Evolutionary conservation across 257 asterid species (phyloP), one percentile per base, ranked within the genome.

Genomic region (Nicotiana undulata): DNA sequence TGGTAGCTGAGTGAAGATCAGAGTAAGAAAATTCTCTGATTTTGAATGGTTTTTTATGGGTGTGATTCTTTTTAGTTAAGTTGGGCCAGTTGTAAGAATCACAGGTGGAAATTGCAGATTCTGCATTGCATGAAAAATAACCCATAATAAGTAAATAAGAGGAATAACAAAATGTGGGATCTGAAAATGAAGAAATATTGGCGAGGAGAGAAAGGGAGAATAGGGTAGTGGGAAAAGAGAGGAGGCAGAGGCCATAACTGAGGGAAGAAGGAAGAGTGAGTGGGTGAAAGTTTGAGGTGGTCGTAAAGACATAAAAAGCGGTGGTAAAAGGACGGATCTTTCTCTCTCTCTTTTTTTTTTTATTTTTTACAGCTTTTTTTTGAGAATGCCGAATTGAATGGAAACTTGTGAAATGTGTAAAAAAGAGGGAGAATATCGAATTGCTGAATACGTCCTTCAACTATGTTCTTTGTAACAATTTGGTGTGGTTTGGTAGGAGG

Each of bases 91-190:
- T 90, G 64, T 83, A 83, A 0, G 97, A 84, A 76, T 86, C 91
- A 80, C 98, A 94, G 16, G 93, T 88, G 78, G 97, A 90, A 17
- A 91, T 85, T 1, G 96, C 91, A 9, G 94, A 82, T 32, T 91
- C 91, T 2, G 91, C 91, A 82, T 88, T 90, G 89, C 98, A 94
- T 58, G 96, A 91, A 22, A 91, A 83, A 56, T 76, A 89, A 52
- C 95, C 98, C 98, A 94, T 94, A 84, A 94, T 94, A 84, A 67
- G 44, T 10, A 51, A 70, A 22, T 4, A 63, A 22, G 32, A 16
- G 29, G 61, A 56, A 56, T 56, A 18, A 56, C 12, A 8, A 6
- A 56, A 37, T 11, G 32, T 37, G 2, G 1, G 67, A 12, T 8
- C 1, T 26, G 68, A 61, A 61, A 61, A 37, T 34, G 76, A 22